Evolutionary conservation across 768 basidiomycete species (phyloP).

Genomic region (Cubamyces lactineus): DNA sequence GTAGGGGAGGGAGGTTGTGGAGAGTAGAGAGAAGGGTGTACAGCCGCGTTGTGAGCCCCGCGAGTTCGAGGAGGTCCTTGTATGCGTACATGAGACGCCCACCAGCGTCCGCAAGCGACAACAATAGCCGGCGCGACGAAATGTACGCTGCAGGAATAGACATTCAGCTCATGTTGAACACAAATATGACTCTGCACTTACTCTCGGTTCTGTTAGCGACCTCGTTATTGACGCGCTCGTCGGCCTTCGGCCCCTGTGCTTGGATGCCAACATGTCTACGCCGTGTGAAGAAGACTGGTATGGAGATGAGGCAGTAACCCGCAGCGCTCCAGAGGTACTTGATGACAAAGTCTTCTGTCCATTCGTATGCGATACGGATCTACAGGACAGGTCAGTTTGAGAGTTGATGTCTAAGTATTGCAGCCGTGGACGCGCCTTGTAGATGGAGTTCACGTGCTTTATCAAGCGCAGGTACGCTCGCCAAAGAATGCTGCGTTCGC

Average conservation of each 20-base stretch:
- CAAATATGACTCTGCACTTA: conserved; percentile 27
- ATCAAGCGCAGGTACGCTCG: conserved; percentile 79
- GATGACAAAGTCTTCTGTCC: conserved; percentile 97
- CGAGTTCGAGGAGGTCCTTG: conserved; percentile 94
- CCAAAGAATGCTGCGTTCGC: conserved; percentile 83
- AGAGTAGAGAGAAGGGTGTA: conserved; percentile 87
- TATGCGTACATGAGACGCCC: conserved; percentile 96
- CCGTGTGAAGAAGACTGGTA: conserved; percentile 81
- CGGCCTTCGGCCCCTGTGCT: conserved; percentile 12
- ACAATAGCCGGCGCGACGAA: conserved; percentile 85
- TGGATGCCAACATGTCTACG: conserved; percentile 37
- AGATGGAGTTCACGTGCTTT: conserved; percentile 89
- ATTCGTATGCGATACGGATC: conserved; percentile 91
- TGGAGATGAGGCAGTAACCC: conserved; percentile 89
- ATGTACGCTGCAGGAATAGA: conserved; percentile 66
- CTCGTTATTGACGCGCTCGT: conserved; percentile 33
- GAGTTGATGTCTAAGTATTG: neutral
- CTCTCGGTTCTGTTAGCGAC: conserved; percentile 57
- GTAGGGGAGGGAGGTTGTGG: conserved; percentile 60
- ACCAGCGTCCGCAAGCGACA: conserved; percentile 96
- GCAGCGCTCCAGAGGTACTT: conserved; percentile 95
- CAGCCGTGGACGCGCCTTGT: conserved; percentile 61
- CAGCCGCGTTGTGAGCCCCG: conserved; percentile 88
- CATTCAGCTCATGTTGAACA: neutral
- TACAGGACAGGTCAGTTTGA: conserved; percentile 31